phyloP scores from a whole-genome alignment of 139 green algal species.

The Asterochloris sp. region DNA sequence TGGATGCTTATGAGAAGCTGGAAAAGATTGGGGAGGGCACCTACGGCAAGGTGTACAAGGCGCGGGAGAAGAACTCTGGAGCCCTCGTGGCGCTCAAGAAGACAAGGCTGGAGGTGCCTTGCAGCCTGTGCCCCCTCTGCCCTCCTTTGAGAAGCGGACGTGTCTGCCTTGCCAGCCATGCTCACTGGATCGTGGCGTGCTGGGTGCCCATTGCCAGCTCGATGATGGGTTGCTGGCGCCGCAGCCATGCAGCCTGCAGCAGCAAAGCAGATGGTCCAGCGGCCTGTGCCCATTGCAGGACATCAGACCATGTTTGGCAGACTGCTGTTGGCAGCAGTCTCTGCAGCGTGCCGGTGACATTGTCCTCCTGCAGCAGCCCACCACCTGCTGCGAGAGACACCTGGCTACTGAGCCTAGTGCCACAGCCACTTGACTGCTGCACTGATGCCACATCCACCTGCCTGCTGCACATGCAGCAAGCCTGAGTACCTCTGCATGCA shows the following conservation, averaged over 20 bases:
- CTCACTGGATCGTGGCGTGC: no score
- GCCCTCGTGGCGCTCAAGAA: constrained; percentile 91
- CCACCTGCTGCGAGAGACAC: no score
- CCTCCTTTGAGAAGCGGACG: background rate
- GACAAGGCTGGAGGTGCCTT: constrained; percentile 44
- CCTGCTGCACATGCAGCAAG: background rate
- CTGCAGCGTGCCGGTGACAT: no score
- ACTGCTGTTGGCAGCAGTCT: no score
- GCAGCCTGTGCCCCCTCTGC: background rate
- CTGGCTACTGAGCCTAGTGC: background rate
- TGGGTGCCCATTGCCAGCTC: no score
- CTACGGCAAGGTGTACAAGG: constrained; percentile 98
- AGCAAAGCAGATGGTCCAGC: no score
- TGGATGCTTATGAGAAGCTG: constrained; percentile 83
- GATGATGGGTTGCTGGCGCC: no score
- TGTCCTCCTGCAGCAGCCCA: no score
- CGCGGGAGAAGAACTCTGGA: constrained; percentile 58
- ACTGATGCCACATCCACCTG: background rate
- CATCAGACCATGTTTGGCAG: no score
- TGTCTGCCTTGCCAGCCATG: no score
- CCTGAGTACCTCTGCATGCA: background rate
- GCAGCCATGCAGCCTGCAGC: no score
- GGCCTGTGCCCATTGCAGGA: no score
- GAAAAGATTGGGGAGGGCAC: constrained; percentile 95
- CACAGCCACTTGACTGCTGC: background rate